Base-by-base conservation (phyloP, 192 early-diverging fungal genomes). In the Gaertneriomyces sp. region DNA sequence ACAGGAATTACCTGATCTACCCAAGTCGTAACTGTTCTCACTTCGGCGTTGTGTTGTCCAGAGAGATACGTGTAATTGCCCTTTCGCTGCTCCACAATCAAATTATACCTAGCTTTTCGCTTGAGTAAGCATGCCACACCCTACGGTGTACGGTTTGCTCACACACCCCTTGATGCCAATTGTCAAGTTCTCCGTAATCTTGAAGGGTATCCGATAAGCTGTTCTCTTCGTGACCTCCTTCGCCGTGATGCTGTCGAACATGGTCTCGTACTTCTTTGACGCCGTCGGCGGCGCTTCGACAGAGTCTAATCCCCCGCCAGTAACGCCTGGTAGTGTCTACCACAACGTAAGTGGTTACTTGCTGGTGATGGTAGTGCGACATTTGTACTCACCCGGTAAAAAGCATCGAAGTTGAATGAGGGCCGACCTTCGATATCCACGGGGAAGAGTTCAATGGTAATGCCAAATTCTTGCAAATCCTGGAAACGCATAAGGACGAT, bases 141-240 rank as follows among this genome's bases (percentile, higher is more conserved):
- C 61, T 42, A 43, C 64, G 63, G 52, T 20, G 61, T 4, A 56
- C 20, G 40, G 44, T 41, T 6, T 16, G 51, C 41, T 14, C 44
- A 61, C 60, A 42, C 75, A 91, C 69, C 89, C 89, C 58, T 76
- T 77, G 16, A 93, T 75, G 7, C 87, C 89, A 59, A 93, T 84
- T 5, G 76, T 75, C 40, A 92, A 53, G n/a, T 72, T 82, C 6
- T 81, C 71, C 0, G 73, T 70, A n/a, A 93, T 58, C 12, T 86
- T 65, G 17, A 92, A 74, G 7, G 89, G 85, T 3, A 90, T 69
- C 7, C 76, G 71, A 60, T 86, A 90, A 39, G 69, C 47, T 0
- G 82, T 79, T 43, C 90, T 68, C 49, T 86, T 87, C 57, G 84
- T 85, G 19, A 79, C 73, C 67, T 92, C 84, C 57, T 85, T 87